A percentile compares a stretch with the other conserved stretches of the same genome.
These are phyloP conservation scores for Pseudozyma sp. DNA, from an alignment of 1,284 basidiomycete species.

Conservation along the genomic window DNA sequence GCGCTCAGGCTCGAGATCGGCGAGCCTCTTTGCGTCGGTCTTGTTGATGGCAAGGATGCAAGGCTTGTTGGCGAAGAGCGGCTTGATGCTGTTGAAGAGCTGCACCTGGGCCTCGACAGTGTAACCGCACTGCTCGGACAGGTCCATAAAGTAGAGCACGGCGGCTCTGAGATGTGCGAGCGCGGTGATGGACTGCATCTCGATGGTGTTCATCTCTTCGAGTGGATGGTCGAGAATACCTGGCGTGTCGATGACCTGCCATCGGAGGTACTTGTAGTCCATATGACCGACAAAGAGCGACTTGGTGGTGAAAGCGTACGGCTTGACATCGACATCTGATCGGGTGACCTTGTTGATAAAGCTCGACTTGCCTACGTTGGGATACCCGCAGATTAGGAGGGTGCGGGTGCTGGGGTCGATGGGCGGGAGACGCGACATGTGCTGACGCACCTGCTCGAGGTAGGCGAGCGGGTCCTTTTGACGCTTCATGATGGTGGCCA, in stretches of 20 bases:
- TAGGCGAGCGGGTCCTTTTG: slow-evolving; percentile 69
- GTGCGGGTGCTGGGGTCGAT: slow-evolving; percentile 67
- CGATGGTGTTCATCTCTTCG: slow-evolving; percentile 69
- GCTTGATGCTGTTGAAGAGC: slow-evolving; percentile 69
- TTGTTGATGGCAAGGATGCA: slow-evolving; percentile 68
- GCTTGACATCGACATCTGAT: slow-evolving; percentile 68
- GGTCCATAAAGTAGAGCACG: slow-evolving; percentile 68
- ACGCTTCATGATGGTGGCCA: slow-evolving; percentile 68
- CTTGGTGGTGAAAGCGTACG: slow-evolving; percentile 68
- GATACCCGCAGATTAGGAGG: slow-evolving; percentile 67
- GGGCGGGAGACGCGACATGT: slow-evolving; percentile 68
- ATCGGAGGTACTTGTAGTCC: slow-evolving; percentile 69
- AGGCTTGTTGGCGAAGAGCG: slow-evolving; percentile 68
- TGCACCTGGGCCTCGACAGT: slow-evolving; percentile 68
- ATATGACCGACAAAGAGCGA: slow-evolving; percentile 69
- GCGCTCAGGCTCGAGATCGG: slow-evolving; percentile 60
- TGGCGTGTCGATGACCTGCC: slow-evolving; percentile 68
- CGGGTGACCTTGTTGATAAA: slow-evolving; percentile 69
- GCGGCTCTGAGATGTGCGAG: slow-evolving; percentile 67
- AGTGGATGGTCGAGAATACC: slow-evolving; percentile 68
- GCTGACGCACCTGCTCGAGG: slow-evolving; percentile 68
- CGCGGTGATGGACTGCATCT: slow-evolving; percentile 69
- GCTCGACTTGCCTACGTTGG: slow-evolving; percentile 68
- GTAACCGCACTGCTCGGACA: slow-evolving; percentile 68
- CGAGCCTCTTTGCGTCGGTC: slow-evolving; percentile 59